Conservation (phyloP, 2,329 filamentous ascomycete species). For the Lachnum nothofagi region DNA sequence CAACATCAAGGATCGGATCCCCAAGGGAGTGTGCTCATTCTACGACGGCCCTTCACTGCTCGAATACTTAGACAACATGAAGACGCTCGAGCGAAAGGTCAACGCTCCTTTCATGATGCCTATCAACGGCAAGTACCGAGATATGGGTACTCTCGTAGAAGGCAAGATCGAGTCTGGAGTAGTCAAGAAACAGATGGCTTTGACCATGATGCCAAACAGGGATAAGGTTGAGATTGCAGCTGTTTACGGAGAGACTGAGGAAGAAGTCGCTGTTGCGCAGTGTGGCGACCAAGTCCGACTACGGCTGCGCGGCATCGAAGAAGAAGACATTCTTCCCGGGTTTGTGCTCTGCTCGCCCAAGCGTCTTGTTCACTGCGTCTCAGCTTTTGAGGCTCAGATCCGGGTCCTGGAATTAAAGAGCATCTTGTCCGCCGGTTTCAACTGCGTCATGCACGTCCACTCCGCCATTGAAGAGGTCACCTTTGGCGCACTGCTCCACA, state of each 20-base stretch:
- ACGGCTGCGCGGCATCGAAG: constrained; percentile 88
- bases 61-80: constrained; percentile 93
- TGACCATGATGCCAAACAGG: constrained; percentile 95
- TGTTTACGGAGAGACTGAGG: constrained; percentile 92
- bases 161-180: constrained; percentile 95
- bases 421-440: constrained; percentile 91
- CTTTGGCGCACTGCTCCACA: constrained; percentile 81
- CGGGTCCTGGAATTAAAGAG: constrained; percentile 89
- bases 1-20: constrained; percentile 84
- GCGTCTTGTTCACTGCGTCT: constrained; percentile 85
- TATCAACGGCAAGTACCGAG: constrained; percentile 89
- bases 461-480: constrained; percentile 97
- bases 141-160: constrained; percentile 96
- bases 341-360: constrained; percentile 96
- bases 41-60: constrained; percentile 85
- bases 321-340: constrained; percentile 91
- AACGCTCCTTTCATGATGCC: constrained; percentile 99
- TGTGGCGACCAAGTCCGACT: constrained; percentile 94
- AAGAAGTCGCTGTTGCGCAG: constrained; percentile 74
- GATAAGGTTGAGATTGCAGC: constrained; percentile 75
- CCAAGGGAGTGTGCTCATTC: constrained; percentile 72
- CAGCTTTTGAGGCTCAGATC: constrained; percentile 91
- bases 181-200: constrained; percentile 78
- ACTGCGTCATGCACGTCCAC: constrained; percentile 96
- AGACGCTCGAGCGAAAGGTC: constrained; percentile 86